phyloP scores from a whole-genome alignment of 1,284 basidiomycete genomes.

The Naganishia liquefaciens region DNA sequence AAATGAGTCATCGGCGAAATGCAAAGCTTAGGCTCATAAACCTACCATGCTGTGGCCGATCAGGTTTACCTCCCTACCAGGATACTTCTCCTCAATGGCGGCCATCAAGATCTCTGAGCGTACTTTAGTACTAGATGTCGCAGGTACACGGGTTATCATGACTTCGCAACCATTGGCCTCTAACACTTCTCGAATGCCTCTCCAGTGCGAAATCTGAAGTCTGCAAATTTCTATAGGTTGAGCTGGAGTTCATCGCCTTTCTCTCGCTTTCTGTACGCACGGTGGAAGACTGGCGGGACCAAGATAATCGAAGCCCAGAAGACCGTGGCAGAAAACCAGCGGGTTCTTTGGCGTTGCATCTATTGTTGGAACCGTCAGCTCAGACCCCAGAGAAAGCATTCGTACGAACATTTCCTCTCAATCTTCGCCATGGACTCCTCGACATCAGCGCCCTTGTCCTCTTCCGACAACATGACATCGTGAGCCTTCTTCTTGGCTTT shows the following conservation, averaged over 20 bases:
- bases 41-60: constrained; percentile 90
- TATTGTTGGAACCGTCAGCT: constrained; percentile 16
- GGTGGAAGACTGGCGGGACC: constrained; percentile 45
- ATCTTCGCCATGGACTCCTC: constrained; percentile 64
- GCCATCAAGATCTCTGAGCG: constrained; percentile 83
- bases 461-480: constrained; percentile 53
- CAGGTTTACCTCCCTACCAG: constrained; percentile 79
- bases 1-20: no score
- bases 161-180: constrained; percentile 86
- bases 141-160: constrained; percentile 86
- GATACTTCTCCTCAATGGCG: constrained; percentile 73
- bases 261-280: constrained; percentile 25
- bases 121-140: constrained; percentile 80
- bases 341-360: constrained; percentile 75
- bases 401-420: constrained; percentile 67
- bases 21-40: background rate
- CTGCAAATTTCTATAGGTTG: constrained; percentile 62
- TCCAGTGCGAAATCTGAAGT: constrained; percentile 87
- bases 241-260: constrained; percentile 26
- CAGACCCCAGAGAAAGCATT: background rate
- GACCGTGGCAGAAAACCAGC: constrained; percentile 88
- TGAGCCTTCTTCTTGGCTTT: constrained; percentile 58
- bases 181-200: constrained; percentile 87
- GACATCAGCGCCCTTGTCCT: constrained; percentile 57
- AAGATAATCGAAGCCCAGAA: constrained; percentile 74